phyloP scores from a whole-genome alignment of 2,329 filamentous ascomycete genomes.

The Rhinocladiella mackenziei region DNA sequence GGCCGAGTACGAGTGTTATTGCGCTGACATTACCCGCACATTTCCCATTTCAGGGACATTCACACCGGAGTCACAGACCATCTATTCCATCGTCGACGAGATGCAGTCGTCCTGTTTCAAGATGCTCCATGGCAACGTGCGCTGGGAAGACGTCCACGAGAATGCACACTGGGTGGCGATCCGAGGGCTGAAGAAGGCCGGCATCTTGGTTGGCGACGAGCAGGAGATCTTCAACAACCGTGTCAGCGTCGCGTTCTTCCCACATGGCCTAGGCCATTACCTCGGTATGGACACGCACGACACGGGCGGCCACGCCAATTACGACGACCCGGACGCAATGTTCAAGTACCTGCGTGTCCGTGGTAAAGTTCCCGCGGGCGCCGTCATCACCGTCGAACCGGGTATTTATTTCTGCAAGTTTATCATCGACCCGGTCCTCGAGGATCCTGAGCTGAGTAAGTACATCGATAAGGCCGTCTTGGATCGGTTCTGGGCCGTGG shows the following conservation, averaged over 20 bases:
- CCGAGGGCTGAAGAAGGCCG: conserved; percentile 64
- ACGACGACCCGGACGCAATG: conserved; percentile 72
- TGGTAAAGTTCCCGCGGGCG: conserved; percentile 67
- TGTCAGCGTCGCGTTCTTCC: conserved; percentile 86
- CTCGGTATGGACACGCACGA: conserved; percentile 92
- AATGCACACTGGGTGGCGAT: conserved; percentile 70
- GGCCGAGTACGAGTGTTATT: conserved; percentile 79
- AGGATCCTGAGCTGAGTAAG: conserved; percentile 65
- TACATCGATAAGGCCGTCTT: conserved; percentile 73
- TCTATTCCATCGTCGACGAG: conserved; percentile 71
- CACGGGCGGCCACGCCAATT: conserved; percentile 72
- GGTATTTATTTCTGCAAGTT: conserved; percentile 91
- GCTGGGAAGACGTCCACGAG: conserved; percentile 69
- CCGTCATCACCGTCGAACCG: conserved; percentile 91
- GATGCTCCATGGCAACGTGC: conserved; percentile 63
- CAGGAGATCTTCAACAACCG: conserved; percentile 71
- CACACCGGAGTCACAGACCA: conserved; percentile 62
- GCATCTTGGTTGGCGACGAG: conserved; percentile 64
- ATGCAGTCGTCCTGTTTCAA: conserved; percentile 77
- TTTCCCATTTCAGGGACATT: conserved; percentile 73
- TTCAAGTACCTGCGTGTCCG: conserved; percentile 83
- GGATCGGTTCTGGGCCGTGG: conserved; percentile 79
- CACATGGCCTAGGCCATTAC: conserved; percentile 86
- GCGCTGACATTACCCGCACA: conserved; percentile 84
- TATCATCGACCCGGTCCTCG: conserved; percentile 76